These are phyloP conservation scores for Coemansia sp. DNA, from an alignment of 192 early-diverging fungal species.

Conservation along the genomic window DNA sequence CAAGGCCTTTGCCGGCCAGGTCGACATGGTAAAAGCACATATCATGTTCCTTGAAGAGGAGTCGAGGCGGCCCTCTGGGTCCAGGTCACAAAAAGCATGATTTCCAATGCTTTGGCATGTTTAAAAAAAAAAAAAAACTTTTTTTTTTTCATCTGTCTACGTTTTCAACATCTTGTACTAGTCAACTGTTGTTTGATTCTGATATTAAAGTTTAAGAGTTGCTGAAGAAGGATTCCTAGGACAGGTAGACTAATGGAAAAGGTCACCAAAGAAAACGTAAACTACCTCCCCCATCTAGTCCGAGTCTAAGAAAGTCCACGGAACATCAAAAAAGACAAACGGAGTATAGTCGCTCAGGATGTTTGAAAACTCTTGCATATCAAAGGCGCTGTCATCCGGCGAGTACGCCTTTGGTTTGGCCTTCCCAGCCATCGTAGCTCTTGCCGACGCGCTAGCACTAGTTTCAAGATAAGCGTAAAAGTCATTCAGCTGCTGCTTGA, in stretches of 20 bases:
- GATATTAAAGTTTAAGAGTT: too few species aligned
- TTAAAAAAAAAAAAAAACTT: not conserved
- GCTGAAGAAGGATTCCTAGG: too few species aligned
- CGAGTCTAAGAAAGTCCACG: conserved; percentile 43
- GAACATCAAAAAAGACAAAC: conserved; percentile 59
- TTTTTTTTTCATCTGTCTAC: not conserved
- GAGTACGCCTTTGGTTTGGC: conserved; percentile 21
- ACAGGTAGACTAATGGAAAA: too few species aligned
- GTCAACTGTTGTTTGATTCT: not conserved
- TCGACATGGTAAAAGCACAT: conserved; percentile 36
- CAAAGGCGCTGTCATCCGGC: conserved; percentile 61
- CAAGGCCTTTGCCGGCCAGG: conserved; percentile 21
- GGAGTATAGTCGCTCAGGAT: conserved; percentile 86
- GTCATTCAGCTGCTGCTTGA: conserved; percentile 70
- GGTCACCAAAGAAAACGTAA: too few species aligned
- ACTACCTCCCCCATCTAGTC: not conserved
- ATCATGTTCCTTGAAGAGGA: conserved; percentile 48
- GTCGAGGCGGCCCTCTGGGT: not conserved
- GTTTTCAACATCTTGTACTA: too few species aligned
- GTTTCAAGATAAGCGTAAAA: conserved; percentile 88
- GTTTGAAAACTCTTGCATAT: conserved; percentile 82
- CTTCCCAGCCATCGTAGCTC: conserved; percentile 31
- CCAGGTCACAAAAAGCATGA: not conserved
- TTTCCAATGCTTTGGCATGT: not conserved
- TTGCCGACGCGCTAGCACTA: conserved; percentile 50